phyloP scores from a whole-genome alignment of 1,284 basidiomycete genomes.

The Grifola frondosa region DNA sequence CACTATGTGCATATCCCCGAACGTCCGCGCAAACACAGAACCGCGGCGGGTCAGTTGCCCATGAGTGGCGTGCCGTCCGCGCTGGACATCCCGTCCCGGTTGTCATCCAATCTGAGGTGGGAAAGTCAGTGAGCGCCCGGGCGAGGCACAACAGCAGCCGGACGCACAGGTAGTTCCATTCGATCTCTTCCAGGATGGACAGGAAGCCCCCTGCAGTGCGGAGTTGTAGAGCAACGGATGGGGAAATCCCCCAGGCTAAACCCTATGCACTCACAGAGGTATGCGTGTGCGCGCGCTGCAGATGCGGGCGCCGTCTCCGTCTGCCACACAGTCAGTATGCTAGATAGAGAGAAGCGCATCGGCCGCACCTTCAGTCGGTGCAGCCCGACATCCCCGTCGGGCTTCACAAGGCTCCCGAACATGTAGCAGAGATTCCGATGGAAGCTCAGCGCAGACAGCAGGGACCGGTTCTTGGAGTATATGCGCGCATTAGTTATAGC shows the following conservation, averaged over 20 bases:
- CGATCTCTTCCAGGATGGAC: conserved; percentile 83
- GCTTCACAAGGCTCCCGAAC: too few relatives aligned
- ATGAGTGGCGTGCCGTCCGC: conserved; percentile 52
- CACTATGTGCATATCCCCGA: too few relatives aligned
- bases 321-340: conserved; percentile 74
- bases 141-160: conserved; percentile 6
- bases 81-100: conserved; percentile 59
- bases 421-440: too few relatives aligned
- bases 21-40: too few relatives aligned
- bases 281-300: conserved; percentile 74
- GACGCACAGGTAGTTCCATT: conserved; percentile 78
- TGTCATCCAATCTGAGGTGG: conserved; percentile 62
- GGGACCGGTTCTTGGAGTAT: too few relatives aligned
- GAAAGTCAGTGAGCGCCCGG: conserved; percentile 5
- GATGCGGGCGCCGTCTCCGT: conserved; percentile 71
- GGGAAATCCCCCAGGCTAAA: conserved; percentile 2
- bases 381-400: too few relatives aligned
- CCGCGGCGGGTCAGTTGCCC: conserved; percentile 16
- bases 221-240: too few relatives aligned
- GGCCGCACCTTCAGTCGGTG: too few relatives aligned
- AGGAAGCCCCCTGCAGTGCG: conserved; percentile 74
- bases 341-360: too few relatives aligned
- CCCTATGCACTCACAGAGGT: conserved; percentile 56
- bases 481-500: too few relatives aligned
- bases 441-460: too few relatives aligned